Evolutionary conservation across 2,329 filamentous ascomycete genomes (phyloP).

Genomic region (Beauveria caledonica): DNA sequence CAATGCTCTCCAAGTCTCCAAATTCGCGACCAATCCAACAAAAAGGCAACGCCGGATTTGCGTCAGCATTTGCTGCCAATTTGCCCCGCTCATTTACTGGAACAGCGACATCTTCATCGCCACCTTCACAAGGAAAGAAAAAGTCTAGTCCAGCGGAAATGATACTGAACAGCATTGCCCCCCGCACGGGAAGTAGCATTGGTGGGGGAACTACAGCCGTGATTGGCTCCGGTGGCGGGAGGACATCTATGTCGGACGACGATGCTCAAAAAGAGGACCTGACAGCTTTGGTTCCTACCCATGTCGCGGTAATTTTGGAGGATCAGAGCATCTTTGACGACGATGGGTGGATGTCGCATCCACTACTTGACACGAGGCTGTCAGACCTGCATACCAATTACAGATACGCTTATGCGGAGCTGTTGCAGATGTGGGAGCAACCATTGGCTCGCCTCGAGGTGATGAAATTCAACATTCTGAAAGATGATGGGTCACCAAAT

Average conservation of each 20-base stretch:
- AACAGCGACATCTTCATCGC: constrained; percentile 33
- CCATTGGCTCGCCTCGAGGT: constrained; percentile 57
- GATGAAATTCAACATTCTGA: constrained; percentile 59
- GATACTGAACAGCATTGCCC: constrained; percentile 46
- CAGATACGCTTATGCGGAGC: constrained; percentile 58
- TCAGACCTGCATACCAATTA: constrained; percentile 48
- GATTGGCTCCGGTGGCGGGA: constrained; percentile 37
- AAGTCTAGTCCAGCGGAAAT: constrained; percentile 55
- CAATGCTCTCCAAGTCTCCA: constrained; percentile 52
- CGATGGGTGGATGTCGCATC: constrained; percentile 54
- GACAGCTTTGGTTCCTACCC: constrained; percentile 40
- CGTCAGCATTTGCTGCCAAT: constrained; percentile 47
- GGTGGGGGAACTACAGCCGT: constrained; percentile 40
- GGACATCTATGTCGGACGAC: constrained; percentile 48
- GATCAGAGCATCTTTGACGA: constrained; percentile 61
- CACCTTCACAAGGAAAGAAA: constrained; percentile 38
- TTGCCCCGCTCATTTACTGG: constrained; percentile 40
- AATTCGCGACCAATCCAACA: constrained; percentile 42
- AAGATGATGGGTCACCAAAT: constrained; percentile 31
- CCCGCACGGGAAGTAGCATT: constrained; percentile 34
- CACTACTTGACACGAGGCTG: constrained; percentile 47
- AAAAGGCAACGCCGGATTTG: constrained; percentile 46
- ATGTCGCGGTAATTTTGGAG: constrained; percentile 45
- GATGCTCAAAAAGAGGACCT: constrained; percentile 39
- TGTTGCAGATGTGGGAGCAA: constrained; percentile 58